Evolutionary conservation across 306 rosid genomes (phyloP).

Genomic region (Quercus agrifolia): DNA sequence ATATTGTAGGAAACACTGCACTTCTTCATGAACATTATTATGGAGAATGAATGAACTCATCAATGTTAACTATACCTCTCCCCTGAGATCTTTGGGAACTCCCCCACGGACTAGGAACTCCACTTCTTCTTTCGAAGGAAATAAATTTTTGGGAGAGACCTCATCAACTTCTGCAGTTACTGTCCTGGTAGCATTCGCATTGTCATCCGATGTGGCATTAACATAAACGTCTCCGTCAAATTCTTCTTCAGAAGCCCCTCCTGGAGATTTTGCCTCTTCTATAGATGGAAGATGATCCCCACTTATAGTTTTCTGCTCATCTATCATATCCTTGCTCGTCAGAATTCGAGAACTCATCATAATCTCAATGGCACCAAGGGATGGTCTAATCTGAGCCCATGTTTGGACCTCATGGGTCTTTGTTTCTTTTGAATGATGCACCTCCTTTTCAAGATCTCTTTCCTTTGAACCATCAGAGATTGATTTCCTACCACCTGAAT

Average conservation of each 20-base stretch:
- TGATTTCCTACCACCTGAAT: constrained; percentile 30
- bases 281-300: constrained; percentile 33
- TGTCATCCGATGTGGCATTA: constrained; percentile 25
- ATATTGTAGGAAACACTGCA: constrained; percentile 36
- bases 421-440: constrained; percentile 44
- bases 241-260: constrained; percentile 25
- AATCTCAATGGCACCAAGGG: constrained; percentile 57
- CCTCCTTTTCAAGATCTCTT: constrained; percentile 43
- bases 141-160: constrained; percentile 31
- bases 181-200: constrained; percentile 13
- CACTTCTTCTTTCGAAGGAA: constrained; percentile 66
- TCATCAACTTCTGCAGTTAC: constrained; percentile 35
- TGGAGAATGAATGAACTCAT: constrained; percentile 19
- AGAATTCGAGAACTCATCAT: constrained; percentile 58
- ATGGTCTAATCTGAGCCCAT: constrained; percentile 66
- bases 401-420: constrained; percentile 37
- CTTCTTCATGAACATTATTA: constrained; percentile 22
- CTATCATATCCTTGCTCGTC: constrained; percentile 37
- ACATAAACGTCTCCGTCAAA: constrained; percentile 28
- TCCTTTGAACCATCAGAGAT: constrained; percentile 30
- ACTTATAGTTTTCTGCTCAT: constrained; percentile 26
- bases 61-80: constrained; percentile 64
- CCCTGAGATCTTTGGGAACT: constrained; percentile 88
- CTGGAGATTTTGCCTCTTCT: constrained; percentile 43
- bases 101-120: constrained; percentile 89